Evolutionary conservation across 306 rosid species (phyloP), one percentile per base, ranked within the genome.

Genomic region (Begonia fuchsioides): DNA sequence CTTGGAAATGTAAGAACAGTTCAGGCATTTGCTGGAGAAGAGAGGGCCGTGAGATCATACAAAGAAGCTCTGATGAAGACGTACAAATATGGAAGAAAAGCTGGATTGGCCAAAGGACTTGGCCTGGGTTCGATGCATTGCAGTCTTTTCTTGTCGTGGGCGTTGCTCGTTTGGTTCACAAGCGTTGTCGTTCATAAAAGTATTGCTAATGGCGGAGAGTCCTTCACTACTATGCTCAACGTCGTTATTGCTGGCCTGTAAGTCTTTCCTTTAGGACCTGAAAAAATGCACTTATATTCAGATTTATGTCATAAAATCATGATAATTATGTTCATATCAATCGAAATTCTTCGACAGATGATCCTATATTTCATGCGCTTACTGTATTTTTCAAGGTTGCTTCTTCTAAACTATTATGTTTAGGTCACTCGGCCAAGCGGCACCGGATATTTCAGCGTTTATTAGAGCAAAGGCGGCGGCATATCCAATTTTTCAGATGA

Each of bases 221-320:
- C 98, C 48, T 90, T 90, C 82, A 84, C 95, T 19, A 90, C 97
- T 65, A 84, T 90, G 97, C 93, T 90, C 62, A 90, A 90, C 51
- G 97, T 90, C 47, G 97, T 90, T 1, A 84, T 90, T 61, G 71
- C 97, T 62, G 97, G 97, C 82, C 79, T 90, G 97, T 90, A 74
- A 74, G 97, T 53, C 32, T 32, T 56, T 66, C 55, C 26, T 66
- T 41, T 20, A 20, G 32, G 32, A 20, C 32, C 32, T 20, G 32
- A 20, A 20, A 20, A 1, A 2, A 20, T 20, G 32, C 5, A 20
- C 32, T 3, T 20, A 20, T 20, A 20, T 20, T 20, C 32, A 20
- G 32, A 20, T 20, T 20, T 20, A 20, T 20, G 32, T 20, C 32
- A 2, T 20, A 0, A 20, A 2, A 6, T 20, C 32, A 20, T 20